phyloP scores from a whole-genome alignment of 345 rosid genomes.

The Brassica nigra region DNA sequence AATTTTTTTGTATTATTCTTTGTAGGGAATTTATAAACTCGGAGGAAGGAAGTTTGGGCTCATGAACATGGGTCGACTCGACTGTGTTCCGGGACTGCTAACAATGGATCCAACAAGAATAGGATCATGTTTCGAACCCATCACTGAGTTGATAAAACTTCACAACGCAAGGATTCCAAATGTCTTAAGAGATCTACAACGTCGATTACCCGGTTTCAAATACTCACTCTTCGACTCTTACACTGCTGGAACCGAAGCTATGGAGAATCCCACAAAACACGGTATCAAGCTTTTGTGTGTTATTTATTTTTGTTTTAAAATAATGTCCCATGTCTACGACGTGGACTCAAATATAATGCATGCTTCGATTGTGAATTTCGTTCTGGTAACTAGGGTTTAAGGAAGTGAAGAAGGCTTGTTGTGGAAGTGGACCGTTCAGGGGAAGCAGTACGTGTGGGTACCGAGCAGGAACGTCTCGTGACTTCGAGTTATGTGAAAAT shows the following conservation, averaged over 20 bases:
- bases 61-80: conserved; percentile 57
- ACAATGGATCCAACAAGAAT: conserved; percentile 36
- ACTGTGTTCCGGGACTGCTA: conserved; percentile 63
- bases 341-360: not conserved
- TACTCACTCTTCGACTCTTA: conserved; percentile 59
- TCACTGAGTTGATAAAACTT: conserved; percentile 43
- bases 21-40: conserved; percentile 55
- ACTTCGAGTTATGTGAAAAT: conserved; percentile 36
- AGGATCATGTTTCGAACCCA: conserved; percentile 55
- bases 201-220: conserved; percentile 54
- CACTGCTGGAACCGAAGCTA: conserved; percentile 41
- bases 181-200: conserved; percentile 43
- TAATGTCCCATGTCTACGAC: not conserved
- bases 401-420: conserved; percentile 65
- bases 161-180: conserved; percentile 56
- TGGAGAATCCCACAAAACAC: conserved; percentile 57
- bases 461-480: conserved; percentile 19
- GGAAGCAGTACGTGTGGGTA: conserved; percentile 67
- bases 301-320: not conserved
- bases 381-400: conserved; percentile 51
- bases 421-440: conserved; percentile 64
- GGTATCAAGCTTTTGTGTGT: conserved; percentile 46
- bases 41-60: conserved; percentile 80
- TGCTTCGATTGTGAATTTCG: not conserved
- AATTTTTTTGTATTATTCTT: conserved; percentile 7